Percentiles rank a stretch among this genome's conserved stretches.
phyloP scores from a whole-genome alignment of 495 filamentous ascomycete genomes.

The Alectoria sarmentosa region DNA sequence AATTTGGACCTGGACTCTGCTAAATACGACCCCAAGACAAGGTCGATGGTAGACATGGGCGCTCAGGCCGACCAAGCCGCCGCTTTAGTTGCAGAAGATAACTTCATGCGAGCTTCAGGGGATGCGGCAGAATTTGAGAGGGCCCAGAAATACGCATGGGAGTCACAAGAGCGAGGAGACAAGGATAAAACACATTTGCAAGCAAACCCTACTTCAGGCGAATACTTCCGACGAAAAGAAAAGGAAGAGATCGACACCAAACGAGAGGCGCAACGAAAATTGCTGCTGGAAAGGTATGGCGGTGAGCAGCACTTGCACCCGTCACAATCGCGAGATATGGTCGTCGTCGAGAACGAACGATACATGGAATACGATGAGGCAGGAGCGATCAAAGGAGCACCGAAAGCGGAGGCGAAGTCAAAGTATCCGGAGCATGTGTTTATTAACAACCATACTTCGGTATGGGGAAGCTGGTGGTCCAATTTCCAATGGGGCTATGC shows the following conservation, averaged over 20 bases:
- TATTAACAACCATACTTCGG: conserved; percentile 82
- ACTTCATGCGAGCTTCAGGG: conserved; percentile 82
- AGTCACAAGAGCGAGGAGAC: conserved; percentile 74
- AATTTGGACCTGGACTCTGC: conserved; percentile 94
- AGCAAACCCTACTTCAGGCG: conserved; percentile 91
- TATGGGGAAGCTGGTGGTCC: conserved; percentile 98
- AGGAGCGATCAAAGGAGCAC: conserved; percentile 82
- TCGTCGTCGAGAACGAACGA: conserved; percentile 72
- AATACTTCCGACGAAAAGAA: conserved; percentile 73
- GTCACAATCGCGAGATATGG: conserved; percentile 53
- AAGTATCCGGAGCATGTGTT: conserved; percentile 88
- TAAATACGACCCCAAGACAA: conserved; percentile 96
- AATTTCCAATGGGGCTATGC: conserved; percentile 96
- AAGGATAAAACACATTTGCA: conserved; percentile 78
- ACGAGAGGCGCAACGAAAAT: conserved; percentile 57
- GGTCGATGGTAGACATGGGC: conserved; percentile 86
- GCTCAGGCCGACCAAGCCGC: conserved; percentile 78
- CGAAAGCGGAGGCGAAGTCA: conserved; percentile 64
- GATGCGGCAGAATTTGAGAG: conserved; percentile 93
- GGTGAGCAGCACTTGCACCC: conserved; percentile 58
- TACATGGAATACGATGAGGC: conserved; percentile 93
- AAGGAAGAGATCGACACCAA: conserved; percentile 61
- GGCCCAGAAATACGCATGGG: conserved; percentile 89
- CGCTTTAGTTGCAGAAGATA: conserved; percentile 86
- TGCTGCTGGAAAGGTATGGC: conserved; percentile 80